Percentiles rank a stretch among this genome's conserved stretches.
These are phyloP conservation scores for Fomitiporia mediterranea DNA, from an alignment of 1,284 basidiomycete genomes.

Conservation along the genomic window DNA sequence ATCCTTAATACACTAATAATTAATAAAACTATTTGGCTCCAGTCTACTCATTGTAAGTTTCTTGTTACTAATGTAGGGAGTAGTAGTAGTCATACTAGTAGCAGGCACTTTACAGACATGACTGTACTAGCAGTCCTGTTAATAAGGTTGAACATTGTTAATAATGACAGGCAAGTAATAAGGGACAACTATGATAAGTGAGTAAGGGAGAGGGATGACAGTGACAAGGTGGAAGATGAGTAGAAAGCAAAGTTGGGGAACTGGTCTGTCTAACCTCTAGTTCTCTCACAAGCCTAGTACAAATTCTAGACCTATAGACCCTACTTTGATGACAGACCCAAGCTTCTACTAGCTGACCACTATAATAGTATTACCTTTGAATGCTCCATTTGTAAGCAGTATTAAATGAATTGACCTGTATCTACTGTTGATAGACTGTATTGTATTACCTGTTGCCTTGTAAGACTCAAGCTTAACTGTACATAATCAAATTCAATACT, in stretches of 20 bases:
- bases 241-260: background rate
- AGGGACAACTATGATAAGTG: background rate
- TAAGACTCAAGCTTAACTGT: constrained; percentile 25
- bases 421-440: constrained; percentile 23
- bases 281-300: constrained; percentile 28
- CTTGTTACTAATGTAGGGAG: constrained; percentile 80
- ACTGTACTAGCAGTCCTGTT: constrained; percentile 54
- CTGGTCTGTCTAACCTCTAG: constrained; percentile 21
- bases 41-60: constrained; percentile 91
- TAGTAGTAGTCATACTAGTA: constrained; percentile 75
- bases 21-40: constrained; percentile 86
- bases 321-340: constrained; percentile 26
- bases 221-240: constrained; percentile 8
- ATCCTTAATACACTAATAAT: constrained; percentile 97
- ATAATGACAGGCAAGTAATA: constrained; percentile 27
- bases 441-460: constrained; percentile 19
- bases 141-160: constrained; percentile 67
- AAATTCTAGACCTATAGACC: constrained; percentile 32
- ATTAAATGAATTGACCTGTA: constrained; percentile 28
- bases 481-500: constrained; percentile 6
- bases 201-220: background rate
- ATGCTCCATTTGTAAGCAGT: constrained; percentile 28
- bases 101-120: constrained; percentile 54
- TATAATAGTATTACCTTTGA: constrained; percentile 26
- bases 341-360: constrained; percentile 24